Evolutionary conservation across 2,329 filamentous ascomycete species (phyloP).

Genomic region (Hortaea werneckii): DNA sequence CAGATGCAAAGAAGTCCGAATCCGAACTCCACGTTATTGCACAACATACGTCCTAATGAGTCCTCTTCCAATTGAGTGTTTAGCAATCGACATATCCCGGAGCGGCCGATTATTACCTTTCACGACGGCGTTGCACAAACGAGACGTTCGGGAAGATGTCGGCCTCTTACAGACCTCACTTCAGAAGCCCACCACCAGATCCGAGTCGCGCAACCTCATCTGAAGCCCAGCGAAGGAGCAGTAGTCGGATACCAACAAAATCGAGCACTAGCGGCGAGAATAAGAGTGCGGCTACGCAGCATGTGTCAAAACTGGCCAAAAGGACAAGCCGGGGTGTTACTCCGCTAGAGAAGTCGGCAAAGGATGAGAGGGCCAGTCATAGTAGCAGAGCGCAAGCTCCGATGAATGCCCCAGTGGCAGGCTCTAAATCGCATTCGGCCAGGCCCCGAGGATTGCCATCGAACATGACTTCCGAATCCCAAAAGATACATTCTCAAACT

Average conservation of each 20-base stretch:
- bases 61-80: neutral
- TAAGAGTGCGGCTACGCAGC: conserved; percentile 12
- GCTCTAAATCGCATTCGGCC: no score
- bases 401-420: conserved; percentile 2
- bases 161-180: conserved; percentile 6
- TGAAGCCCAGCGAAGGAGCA: conserved; percentile 1
- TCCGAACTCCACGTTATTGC: conserved; percentile 5
- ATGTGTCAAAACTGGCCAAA: conserved; percentile 18
- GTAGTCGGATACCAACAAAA: conserved; percentile 16
- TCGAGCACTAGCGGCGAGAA: neutral
- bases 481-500: no score
- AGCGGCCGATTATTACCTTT: no score
- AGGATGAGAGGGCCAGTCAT: conserved; percentile 7
- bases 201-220: neutral
- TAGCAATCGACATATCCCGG: neutral
- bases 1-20: conserved; percentile 2
- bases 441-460: no score
- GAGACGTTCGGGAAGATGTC: conserved; percentile 9
- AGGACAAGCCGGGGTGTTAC: conserved; percentile 12
- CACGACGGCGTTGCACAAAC: no score
- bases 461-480: no score
- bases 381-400: conserved; percentile 8
- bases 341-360: conserved; percentile 6
- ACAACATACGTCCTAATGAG: conserved; percentile 7
- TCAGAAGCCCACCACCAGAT: conserved; percentile 1